phyloP scores from a whole-genome alignment of 805 yeast genomes.

The Kregervanrija delftensis region DNA sequence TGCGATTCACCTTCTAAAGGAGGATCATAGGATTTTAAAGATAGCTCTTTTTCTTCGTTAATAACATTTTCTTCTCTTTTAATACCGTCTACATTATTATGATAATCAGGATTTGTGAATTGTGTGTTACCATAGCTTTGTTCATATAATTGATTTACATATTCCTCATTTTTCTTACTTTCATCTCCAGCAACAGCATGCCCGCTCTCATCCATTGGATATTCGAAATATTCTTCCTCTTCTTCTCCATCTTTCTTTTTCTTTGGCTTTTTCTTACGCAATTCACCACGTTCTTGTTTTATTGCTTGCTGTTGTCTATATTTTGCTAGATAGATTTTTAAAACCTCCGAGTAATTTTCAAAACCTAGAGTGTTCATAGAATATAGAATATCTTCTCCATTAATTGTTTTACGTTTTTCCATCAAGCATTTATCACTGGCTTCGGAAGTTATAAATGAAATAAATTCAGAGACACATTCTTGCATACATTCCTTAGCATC shows the following conservation, averaged over 20 bases:
- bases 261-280: conserved; percentile 23
- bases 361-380: conserved; percentile 62
- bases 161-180: conserved; percentile 3
- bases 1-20: no score
- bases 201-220: conserved; percentile 4
- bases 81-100: conserved; percentile 9
- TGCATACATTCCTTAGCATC: conserved; percentile 76
- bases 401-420: conserved; percentile 63
- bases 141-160: conserved; percentile 28
- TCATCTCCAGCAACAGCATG: neutral
- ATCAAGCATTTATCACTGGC: conserved; percentile 55
- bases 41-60: no score
- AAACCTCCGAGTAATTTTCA: conserved; percentile 63
- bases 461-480: conserved; percentile 60
- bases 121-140: conserved; percentile 23
- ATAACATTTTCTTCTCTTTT: no score
- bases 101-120: conserved; percentile 23
- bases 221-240: conserved; percentile 4
- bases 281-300: conserved; percentile 59
- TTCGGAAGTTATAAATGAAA: conserved; percentile 61
- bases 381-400: conserved; percentile 61
- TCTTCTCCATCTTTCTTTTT: conserved; percentile 7
- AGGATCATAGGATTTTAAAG: no score
- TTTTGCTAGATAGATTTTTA: conserved; percentile 62
- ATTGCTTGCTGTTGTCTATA: conserved; percentile 70